Conservation (phyloP, 1,284 basidiomycete genomes). For the Thelephora terrestris region DNA sequence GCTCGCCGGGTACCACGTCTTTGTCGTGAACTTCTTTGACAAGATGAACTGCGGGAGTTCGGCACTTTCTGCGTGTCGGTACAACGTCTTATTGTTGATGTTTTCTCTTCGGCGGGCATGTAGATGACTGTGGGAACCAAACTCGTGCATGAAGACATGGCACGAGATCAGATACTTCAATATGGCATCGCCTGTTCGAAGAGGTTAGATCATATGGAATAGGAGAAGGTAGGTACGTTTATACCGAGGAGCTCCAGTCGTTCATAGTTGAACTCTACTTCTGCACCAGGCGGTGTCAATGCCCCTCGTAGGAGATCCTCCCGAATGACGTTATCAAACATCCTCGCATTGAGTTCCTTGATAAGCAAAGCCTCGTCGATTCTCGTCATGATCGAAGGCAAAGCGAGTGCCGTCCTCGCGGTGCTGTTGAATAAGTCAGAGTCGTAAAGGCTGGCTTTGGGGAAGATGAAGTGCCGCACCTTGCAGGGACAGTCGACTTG, state of each 20-base stretch:
- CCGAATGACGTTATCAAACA: slow-evolving; percentile 50
- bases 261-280: slow-evolving; percentile 66
- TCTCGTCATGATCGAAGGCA: slow-evolving; percentile 62
- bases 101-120: slow-evolving; percentile 55
- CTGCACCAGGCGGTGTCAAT: slow-evolving; percentile 55
- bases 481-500: slow-evolving; percentile 63
- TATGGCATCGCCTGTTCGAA: slow-evolving; percentile 59
- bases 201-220: neutral
- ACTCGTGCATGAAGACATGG: slow-evolving; percentile 62
- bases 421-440: slow-evolving; percentile 31
- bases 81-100: slow-evolving; percentile 63
- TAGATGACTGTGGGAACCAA: slow-evolving; percentile 49
- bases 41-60: slow-evolving; percentile 63
- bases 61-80: slow-evolving; percentile 40
- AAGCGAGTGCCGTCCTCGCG: slow-evolving; percentile 50
- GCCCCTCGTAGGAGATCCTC: slow-evolving; percentile 55
- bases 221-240: slow-evolving; percentile 4
- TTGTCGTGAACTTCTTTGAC: slow-evolving; percentile 56
- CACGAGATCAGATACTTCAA: slow-evolving; percentile 68
- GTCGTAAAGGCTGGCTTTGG: neutral
- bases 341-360: slow-evolving; percentile 63
- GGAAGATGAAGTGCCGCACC: slow-evolving; percentile 29
- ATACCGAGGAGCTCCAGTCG: slow-evolving; percentile 70
- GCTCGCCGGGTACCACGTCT: slow-evolving; percentile 51
- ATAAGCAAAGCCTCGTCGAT: slow-evolving; percentile 64